Evolutionary conservation across 1,284 basidiomycete species (phyloP).

Genomic region (Pseudozyma tsukubaensis): DNA sequence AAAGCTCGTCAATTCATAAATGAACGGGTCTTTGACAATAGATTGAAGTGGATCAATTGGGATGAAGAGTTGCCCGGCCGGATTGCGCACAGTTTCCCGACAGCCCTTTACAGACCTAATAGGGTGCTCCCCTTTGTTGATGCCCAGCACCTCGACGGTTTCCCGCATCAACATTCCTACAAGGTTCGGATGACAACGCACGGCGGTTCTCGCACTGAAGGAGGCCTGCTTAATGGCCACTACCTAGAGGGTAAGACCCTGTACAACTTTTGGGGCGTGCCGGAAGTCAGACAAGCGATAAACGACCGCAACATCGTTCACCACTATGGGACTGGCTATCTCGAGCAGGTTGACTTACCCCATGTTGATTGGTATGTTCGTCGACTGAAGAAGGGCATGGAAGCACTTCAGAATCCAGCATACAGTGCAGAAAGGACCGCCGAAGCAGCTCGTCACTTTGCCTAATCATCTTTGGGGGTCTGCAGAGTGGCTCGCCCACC

Average conservation of each 20-base stretch:
- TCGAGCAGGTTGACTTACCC: not conserved
- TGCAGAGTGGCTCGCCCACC: too few species aligned
- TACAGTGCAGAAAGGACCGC: too few species aligned
- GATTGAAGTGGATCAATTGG: not conserved
- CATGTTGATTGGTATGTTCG: too few species aligned
- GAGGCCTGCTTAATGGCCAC: not conserved
- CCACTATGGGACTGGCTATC: slow-evolving; percentile 2
- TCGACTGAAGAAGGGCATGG: too few species aligned
- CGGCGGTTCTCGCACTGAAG: not conserved
- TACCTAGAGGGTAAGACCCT: not conserved
- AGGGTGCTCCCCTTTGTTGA: not conserved
- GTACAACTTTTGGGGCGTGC: slow-evolving; percentile 5
- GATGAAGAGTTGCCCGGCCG: not conserved
- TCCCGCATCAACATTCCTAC: not conserved
- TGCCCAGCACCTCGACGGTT: too few species aligned
- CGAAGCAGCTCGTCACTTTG: too few species aligned
- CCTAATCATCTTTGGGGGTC: too few species aligned
- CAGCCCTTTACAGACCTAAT: not conserved
- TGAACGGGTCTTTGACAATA: too few species aligned
- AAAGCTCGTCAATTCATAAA: too few species aligned
- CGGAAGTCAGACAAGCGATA: not conserved
- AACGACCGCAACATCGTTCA: not conserved
- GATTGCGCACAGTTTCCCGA: not conserved
- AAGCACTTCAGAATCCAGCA: too few species aligned
- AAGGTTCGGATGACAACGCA: not conserved